Evolutionary conservation across 768 basidiomycete species (phyloP), one percentile per base, ranked within the genome.

Genomic region (Tylopilus balloui): DNA sequence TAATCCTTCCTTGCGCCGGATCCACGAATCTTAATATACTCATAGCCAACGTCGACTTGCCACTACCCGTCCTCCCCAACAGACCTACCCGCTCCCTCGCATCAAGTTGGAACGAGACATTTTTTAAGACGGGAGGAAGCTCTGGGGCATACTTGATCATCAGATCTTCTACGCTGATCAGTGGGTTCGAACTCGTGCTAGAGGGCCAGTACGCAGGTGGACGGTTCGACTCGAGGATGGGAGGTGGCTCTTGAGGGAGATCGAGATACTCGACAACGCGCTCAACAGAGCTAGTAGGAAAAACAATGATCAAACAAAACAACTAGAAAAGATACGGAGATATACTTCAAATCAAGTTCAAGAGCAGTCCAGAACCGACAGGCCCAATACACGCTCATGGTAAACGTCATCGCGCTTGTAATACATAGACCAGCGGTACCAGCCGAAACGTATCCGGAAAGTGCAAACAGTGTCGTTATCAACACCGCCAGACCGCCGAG

Each of bases 191-290:
- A 42, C 74, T 77, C 15, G 83, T 73, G 50, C 76, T 81, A 0
- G 91, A 91, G 0, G 93, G 93, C 93, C 93, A 96, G 60, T 93
- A 93, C 0, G 92, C 93, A 1, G 93, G 93, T 1, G 84, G 85
- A 7, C 88, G 79, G 48, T 77, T 78, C 0, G 77, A 76, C 55
- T 91, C 84, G 42, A 92, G 84, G 50, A 86, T 61, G 0, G 83
- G 75, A 3, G 89, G 82, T 0, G 93, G 86, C 62, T 95, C 92
- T 64, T 92, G 89, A 0, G 91, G 91, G 6, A 96, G 75, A 44
- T 89, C 80, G 21, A 95, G 80, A 71, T 94, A 95, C 73, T 95
- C 92, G 7, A 91, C 82, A 13, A 94, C 78, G 50, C 93, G 87
- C 65, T 97, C 92, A 5, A 95, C 90, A 12, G 89, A 86, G 71